Conservation (phyloP, 371 early-diverging fungal species). For the Massospora cicadina region DNA sequence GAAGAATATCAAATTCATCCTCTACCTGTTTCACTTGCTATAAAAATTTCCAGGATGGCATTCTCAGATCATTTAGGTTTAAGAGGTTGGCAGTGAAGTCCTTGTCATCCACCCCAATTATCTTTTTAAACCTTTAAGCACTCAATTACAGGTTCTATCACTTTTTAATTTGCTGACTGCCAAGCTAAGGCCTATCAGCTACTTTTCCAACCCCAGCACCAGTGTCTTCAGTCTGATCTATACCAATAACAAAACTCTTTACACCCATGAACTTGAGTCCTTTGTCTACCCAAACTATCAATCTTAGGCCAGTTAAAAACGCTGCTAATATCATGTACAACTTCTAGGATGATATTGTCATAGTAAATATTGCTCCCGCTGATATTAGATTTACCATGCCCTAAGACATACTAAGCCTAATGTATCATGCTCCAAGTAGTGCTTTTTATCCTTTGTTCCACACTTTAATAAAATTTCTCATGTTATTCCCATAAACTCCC, state of each 20-base stretch:
- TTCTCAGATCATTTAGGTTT: conserved; percentile 92
- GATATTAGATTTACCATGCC: too few relatives aligned
- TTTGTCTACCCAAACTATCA: conserved; percentile 80
- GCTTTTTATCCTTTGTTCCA: too few relatives aligned
- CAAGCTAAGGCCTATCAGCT: conserved; percentile 75
- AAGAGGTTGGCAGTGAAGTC: conserved; percentile 89
- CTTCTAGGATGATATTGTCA: conserved; percentile 46
- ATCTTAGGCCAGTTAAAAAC: conserved; percentile 70
- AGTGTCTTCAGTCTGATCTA: conserved; percentile 68
- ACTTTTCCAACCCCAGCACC: conserved; percentile 79
- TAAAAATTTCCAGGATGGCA: conserved; percentile 80
- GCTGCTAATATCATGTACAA: conserved; percentile 46
- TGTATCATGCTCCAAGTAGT: too few relatives aligned
- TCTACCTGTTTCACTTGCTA: conserved; percentile 84
- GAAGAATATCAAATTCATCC: conserved; percentile 57
- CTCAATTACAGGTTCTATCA: conserved; percentile 47
- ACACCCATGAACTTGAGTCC: conserved; percentile 68
- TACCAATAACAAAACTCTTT: conserved; percentile 78
- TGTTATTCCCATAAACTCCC: too few relatives aligned
- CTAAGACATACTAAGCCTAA: too few relatives aligned
- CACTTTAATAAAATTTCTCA: too few relatives aligned
- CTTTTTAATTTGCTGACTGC: conserved; percentile 45
- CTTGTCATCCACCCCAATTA: conserved; percentile 86
- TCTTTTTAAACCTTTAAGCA: conserved; percentile 59
- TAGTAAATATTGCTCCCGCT: too few relatives aligned